Evolutionary conservation across 2,329 filamentous ascomycete genomes (phyloP).

Genomic region (Xylariaceae sp.): DNA sequence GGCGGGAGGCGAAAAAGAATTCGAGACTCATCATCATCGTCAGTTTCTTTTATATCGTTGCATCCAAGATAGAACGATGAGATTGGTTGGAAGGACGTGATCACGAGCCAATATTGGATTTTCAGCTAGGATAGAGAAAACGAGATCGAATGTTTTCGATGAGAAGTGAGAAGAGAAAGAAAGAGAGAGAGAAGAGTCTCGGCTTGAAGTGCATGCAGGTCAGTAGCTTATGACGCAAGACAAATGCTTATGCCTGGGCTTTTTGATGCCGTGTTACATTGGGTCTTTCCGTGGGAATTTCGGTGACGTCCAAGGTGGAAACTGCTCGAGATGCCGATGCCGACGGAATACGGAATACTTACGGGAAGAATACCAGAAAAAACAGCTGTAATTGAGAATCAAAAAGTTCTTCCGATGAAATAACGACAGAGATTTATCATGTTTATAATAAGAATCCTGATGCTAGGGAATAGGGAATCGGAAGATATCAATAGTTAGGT

Average conservation of each 20-base stretch:
- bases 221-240: not conserved
- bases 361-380: not conserved
- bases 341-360: not conserved
- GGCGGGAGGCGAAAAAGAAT: too few relatives aligned
- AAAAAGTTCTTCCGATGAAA: too few relatives aligned
- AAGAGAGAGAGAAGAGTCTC: not conserved
- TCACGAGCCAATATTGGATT: not conserved
- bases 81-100: constrained; percentile 2
- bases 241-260: not conserved
- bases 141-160: not conserved
- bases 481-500: too few relatives aligned
- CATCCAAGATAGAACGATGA: not conserved
- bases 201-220: not conserved
- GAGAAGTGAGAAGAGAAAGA: not conserved
- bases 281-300: not conserved
- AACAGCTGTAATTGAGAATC: too few relatives aligned
- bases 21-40: too few relatives aligned
- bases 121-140: not conserved
- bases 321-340: not conserved
- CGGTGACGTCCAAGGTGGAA: not conserved
- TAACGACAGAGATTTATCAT: too few relatives aligned
- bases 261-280: not conserved
- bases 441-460: too few relatives aligned
- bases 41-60: too few relatives aligned
- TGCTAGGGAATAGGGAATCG: too few relatives aligned